Base-by-base conservation (phyloP, 352 stramenopile genomes). In the Phytophthora meadii region DNA sequence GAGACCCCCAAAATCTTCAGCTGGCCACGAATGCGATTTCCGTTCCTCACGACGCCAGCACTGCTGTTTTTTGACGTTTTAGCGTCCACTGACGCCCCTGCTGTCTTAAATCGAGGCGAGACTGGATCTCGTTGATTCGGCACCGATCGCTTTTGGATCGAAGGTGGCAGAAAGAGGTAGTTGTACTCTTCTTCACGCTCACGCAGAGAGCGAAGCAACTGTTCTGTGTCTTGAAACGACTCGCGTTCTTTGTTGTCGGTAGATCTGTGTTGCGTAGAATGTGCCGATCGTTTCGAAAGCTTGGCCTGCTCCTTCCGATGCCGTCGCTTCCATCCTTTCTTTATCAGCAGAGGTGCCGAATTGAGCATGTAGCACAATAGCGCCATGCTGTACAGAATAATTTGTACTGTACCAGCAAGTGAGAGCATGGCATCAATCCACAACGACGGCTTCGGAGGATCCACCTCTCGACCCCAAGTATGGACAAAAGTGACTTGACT, bases 301-400 rank as follows among this genome's bases (percentile, higher is more conserved):
- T 64, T 68, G 9, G 72, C 63, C 62, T 81, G 65, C 22, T 88
- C 62, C 4, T 57, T 51, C 12, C 77, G 72, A 54, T 81, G 81
- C 24, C 79, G 79, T 2, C 77, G 76, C 52, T 89, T 90, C 77
- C 82, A 88, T 3, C 80, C 79, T 57, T 90, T 87, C 57, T 89
- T 88, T 19, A 93, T 82, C 5, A 90, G 37, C 19, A 90, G 49
- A 7, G 84, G 84, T 2, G 82, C 84, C 12, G 79, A 87, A 47
- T 93, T 93, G 34, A 87, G 67, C 47, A 87, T 60, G 49, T 91
- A 88, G 48, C 80, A 87, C 3, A 80, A n/a, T 24, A 93, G 27
- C 10, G 88, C 76, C 28, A 80, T 51, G 8, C 36, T 65, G 25
- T 81, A 91, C 3, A 90, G 30, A 17, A 81, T 59, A 28, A 91